Evolutionary conservation across 164 flowering plant genomes (phyloP).

Genomic region (Macadamia tetraphylla): DNA sequence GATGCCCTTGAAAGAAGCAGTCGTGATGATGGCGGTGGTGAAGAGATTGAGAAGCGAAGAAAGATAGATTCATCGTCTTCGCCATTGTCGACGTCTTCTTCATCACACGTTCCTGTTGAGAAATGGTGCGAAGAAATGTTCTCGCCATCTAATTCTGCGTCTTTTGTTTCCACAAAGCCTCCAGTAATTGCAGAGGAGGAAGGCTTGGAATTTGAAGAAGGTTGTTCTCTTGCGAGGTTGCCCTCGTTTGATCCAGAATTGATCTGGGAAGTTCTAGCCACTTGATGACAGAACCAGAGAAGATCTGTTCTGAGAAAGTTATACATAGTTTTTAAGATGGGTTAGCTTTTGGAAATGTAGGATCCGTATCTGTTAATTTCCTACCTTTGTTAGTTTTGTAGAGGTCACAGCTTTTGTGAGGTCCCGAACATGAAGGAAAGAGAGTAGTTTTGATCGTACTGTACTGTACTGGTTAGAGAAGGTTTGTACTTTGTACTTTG

Average conservation of each 20-base stretch:
- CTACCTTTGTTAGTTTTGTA: too few relatives aligned
- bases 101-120: slow-evolving; percentile 11
- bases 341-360: too few relatives aligned
- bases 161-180: slow-evolving; percentile 17
- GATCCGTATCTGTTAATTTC: too few relatives aligned
- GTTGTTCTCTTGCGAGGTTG: slow-evolving; percentile 53
- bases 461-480: too few relatives aligned
- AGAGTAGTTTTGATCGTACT: too few relatives aligned
- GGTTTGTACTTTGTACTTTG: too few relatives aligned
- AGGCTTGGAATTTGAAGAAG: slow-evolving; percentile 37
- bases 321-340: not conserved
- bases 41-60: slow-evolving; percentile 6
- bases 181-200: slow-evolving; percentile 9
- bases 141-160: slow-evolving; percentile 30
- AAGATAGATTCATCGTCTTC: slow-evolving; percentile 14
- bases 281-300: slow-evolving; percentile 16
- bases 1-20: not conserved
- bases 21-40: not conserved
- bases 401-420: too few relatives aligned
- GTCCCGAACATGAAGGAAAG: too few relatives aligned
- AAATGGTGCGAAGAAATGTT: slow-evolving; percentile 15
- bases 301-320: too few relatives aligned
- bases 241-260: slow-evolving; percentile 86
- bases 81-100: slow-evolving; percentile 2
- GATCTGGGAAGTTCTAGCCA: slow-evolving; percentile 89